These are phyloP conservation scores for Blastobotrys capitulatus DNA, from an alignment of 1,139 yeast genomes.

Conservation along the genomic window DNA sequence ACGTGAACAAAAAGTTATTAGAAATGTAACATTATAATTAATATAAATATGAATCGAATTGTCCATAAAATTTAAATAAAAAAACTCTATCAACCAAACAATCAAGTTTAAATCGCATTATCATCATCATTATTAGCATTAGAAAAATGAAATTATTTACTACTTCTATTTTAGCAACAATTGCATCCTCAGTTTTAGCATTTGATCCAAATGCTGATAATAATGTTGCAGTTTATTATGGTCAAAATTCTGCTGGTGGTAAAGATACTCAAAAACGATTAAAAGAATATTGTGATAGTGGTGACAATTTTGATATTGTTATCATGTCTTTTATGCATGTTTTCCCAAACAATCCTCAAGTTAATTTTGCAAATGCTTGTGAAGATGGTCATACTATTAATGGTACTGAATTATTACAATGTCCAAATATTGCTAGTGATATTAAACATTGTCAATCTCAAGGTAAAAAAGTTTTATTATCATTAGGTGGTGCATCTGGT, in stretches of 20 bases:
- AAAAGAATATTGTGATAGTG: constrained; percentile 55
- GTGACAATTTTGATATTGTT: constrained; percentile 56
- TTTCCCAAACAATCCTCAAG: constrained; percentile 60
- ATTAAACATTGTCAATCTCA: constrained; percentile 64
- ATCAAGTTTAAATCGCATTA: background rate
- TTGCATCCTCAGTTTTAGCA: background rate
- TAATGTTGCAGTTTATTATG: constrained; percentile 71
- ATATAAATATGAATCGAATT: background rate
- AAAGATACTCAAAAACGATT: constrained; percentile 57
- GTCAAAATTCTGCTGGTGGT: constrained; percentile 71
- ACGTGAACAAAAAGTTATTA: background rate
- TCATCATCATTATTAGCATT: background rate
- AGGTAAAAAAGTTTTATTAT: constrained; percentile 69
- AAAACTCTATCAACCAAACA: background rate
- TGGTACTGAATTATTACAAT: constrained; percentile 32
- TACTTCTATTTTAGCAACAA: background rate
- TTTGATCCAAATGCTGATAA: constrained; percentile 11
- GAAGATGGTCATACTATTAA: constrained; percentile 51
- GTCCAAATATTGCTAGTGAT: constrained; percentile 46
- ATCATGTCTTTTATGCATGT: constrained; percentile 62
- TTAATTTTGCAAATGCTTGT: constrained; percentile 62
- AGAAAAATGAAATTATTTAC: background rate
- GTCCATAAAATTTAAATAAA: background rate
- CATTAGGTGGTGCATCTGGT: constrained; percentile 82
- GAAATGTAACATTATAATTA: background rate